Base-by-base conservation (phyloP, 1,284 basidiomycete species). In the Cryptococcus hybrid region DNA sequence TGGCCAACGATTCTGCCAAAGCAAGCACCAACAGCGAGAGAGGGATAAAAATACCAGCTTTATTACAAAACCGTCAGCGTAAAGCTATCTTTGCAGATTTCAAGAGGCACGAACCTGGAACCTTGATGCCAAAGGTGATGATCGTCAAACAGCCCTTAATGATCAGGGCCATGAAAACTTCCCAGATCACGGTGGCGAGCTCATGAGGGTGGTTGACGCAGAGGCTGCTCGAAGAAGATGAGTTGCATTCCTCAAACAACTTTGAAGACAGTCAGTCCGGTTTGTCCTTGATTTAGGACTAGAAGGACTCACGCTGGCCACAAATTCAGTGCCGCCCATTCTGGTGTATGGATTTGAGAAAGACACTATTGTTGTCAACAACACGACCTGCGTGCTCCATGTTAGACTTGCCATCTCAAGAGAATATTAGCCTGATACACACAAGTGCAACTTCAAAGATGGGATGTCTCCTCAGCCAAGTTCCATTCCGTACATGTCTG, bases 11-110 rank as follows among this genome's bases (percentile, higher is more conserved):
- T 87, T 24, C 95, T 84, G 3, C 95, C 95, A 47, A 90, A 90
- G 68, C 92, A 94, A 0, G 95, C 96, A 15, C 95, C 96, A n/a
- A 97, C 93, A 18, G 91, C 93, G 35, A 99, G 84, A 0, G 93
- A 92, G 0, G 96, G 35, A 99, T 91, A 78, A 99, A 99, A 66
- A 99, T 95, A 1, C 95, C 95, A 4, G 94, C 93, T 59, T 36
- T 70, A 15, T 44, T 65, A 18, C 37, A 57, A 71, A 30, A 30
- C 30, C 4, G 70, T 38, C 45, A 60, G 47, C 49, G 18, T 42
- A 12, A 5, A 34, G 37, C 15, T 18, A 30, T 30, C 30, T 30
- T 37, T 37, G 45, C 43, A 38, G 4, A n/a, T 9, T 38, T 44
- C 7, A 47, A 11, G 11, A 2, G 6, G 13, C n/a, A 9, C 67